phyloP scores from a whole-genome alignment of 257 asterid species.

The Anisodus acutangulus region DNA sequence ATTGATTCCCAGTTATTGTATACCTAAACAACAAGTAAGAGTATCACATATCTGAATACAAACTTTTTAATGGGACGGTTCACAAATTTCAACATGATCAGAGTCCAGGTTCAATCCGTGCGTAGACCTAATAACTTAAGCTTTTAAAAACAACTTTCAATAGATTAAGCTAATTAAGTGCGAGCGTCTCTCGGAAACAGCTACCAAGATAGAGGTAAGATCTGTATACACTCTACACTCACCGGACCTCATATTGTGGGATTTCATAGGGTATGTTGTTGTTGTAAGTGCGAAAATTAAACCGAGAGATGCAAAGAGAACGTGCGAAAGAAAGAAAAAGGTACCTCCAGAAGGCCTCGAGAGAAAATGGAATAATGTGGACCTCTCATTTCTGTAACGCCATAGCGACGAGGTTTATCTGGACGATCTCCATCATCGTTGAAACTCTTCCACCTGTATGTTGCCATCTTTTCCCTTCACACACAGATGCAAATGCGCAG shows the following conservation, averaged over 20 bases:
- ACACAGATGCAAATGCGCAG: not conserved
- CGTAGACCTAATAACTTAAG: not conserved
- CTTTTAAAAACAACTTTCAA: not conserved
- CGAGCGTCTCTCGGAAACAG: too few relatives aligned
- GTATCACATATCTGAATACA: not conserved
- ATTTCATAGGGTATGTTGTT: too few relatives aligned
- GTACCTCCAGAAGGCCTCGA: conserved; percentile 68
- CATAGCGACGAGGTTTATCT: conserved; percentile 81
- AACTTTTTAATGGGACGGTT: not conserved
- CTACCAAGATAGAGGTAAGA: too few relatives aligned
- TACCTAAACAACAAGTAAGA: not conserved
- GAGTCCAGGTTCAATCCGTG: not conserved
- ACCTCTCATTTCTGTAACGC: conserved; percentile 86
- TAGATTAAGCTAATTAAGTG: not conserved
- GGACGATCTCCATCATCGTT: conserved; percentile 93
- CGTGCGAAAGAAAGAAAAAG: not conserved
- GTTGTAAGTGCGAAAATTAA: not conserved
- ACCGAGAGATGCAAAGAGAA: not conserved
- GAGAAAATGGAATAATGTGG: conserved; percentile 81
- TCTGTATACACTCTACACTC: too few relatives aligned
- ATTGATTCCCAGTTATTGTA: not conserved
- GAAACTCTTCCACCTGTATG: conserved; percentile 80
- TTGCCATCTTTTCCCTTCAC: conserved; percentile 50
- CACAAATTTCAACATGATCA: not conserved
- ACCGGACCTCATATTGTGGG: too few relatives aligned